Evolutionary conservation across 1,284 basidiomycete species (phyloP), one percentile per base, ranked within the genome.

Genomic region (Ustilago curta): DNA sequence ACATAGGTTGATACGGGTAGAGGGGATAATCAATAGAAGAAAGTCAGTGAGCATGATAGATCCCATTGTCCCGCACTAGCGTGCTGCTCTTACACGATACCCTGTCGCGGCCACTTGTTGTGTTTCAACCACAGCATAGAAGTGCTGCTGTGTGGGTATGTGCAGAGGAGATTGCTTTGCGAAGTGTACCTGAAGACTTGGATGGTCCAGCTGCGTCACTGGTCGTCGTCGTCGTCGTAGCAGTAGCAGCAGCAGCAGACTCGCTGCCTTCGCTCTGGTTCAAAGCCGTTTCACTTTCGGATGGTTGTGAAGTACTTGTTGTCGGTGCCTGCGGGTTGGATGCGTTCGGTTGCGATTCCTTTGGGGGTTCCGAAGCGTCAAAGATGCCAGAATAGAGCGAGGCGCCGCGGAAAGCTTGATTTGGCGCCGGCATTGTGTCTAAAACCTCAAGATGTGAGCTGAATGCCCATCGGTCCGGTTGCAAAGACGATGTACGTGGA

Each of bases 341-440:
- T 18, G 21, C 2, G 16, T 59, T 29, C 39, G 35, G 37, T 8
- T 42, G 56, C 27, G 40, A 16, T 21, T 42, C 47, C 29, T 58
- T 31, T n/a, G 47, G 8, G 16, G 25, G 32, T 40, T 42, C 58
- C 18, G 45, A 43, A 9, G 58, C 32, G 19, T 74, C 68, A 58
- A 77, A 77, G 55, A 77, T 75, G 44, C 76, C 76, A 11, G 76
- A 63, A 40, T 77, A 77, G 43, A 77, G 69, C 35, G 76, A 77
- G 21, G 75, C 60, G 48, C 68, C 72, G 0, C 67, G 63, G 16
- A 75, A 70, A 14, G 61, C 40, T 27, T 60, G 53, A 19, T 64
- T 70, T n/a, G 62, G 31, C 1, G 62, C 23, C 1, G 68, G 58
- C 67, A 70, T 70, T 16, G 35, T 51, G 4, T 42, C 4, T 8